A percentile compares a stretch with the other conserved stretches of the same genome.
Conservation (phyloP, 768 basidiomycete species). For the Galerina sulciceps region DNA sequence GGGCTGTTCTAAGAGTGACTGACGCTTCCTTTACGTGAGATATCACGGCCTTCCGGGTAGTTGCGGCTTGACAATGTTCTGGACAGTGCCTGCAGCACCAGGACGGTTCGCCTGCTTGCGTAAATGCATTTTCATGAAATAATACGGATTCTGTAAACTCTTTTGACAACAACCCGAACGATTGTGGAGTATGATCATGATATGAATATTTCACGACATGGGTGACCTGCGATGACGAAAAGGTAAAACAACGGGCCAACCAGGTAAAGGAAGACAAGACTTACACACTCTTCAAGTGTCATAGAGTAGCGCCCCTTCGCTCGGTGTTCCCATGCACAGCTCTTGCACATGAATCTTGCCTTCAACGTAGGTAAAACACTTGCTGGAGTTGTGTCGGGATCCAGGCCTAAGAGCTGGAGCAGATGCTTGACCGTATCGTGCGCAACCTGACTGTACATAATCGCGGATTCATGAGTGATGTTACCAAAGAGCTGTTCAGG, state of each 20-base stretch:
- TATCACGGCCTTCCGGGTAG: background rate
- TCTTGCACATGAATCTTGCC: background rate
- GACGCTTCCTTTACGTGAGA: background rate
- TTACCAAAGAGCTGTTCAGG: background rate
- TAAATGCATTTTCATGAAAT: slow-evolving; percentile 4
- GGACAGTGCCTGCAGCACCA: slow-evolving; percentile 8
- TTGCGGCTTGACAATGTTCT: background rate
- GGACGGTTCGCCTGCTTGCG: background rate
- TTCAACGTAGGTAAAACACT: background rate
- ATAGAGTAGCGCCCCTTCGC: background rate
- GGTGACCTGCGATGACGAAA: background rate
- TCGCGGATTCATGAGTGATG: too few species aligned
- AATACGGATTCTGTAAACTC: background rate
- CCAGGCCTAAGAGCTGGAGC: background rate
- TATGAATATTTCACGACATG: background rate
- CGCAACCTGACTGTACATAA: background rate
- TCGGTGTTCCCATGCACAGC: background rate
- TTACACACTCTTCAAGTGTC: slow-evolving; percentile 3
- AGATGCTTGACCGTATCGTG: background rate
- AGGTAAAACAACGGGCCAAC: background rate
- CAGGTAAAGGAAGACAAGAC: background rate
- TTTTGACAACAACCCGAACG: background rate
- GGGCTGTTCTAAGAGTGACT: background rate
- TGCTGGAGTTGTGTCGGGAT: background rate
- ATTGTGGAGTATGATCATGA: background rate